phyloP scores from a whole-genome alignment of 352 stramenopile genomes.

The Lagenidium giganteum region DNA sequence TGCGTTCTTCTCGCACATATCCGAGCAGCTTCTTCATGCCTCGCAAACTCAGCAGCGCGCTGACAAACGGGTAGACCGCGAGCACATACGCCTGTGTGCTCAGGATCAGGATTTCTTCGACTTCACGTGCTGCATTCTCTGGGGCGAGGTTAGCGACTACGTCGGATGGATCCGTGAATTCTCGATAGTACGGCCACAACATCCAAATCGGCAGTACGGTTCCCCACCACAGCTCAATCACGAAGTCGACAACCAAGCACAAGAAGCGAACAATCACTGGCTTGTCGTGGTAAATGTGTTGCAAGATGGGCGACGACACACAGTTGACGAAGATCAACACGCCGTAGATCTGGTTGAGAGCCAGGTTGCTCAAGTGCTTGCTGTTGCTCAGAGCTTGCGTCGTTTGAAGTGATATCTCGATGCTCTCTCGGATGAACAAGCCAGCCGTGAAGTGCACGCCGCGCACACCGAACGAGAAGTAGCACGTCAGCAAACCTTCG shows the following conservation, averaged over 20 bases:
- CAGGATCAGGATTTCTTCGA: slow-evolving; percentile 11
- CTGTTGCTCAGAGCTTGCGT: slow-evolving; percentile 6
- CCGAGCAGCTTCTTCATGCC: slow-evolving; percentile 8
- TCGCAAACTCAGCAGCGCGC: slow-evolving; percentile 8
- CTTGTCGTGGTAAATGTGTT: slow-evolving; percentile 2
- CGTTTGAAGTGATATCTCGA: slow-evolving; percentile 8
- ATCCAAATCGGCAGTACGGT: slow-evolving; percentile 11
- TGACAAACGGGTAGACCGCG: slow-evolving; percentile 5
- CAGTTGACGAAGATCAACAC: slow-evolving; percentile 2
- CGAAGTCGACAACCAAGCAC: slow-evolving; percentile 7
- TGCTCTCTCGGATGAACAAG: slow-evolving; percentile 4
- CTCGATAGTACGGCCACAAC: slow-evolving; percentile 5
- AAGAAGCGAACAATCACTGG: slow-evolving; percentile 6
- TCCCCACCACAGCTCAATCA: slow-evolving; percentile 8
- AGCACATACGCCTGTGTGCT: slow-evolving; percentile 4
- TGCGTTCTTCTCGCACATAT: too few species aligned
- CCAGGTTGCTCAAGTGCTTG: background rate
- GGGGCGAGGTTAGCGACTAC: too few species aligned
- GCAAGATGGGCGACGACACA: slow-evolving; percentile 1
- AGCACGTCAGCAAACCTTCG: too few species aligned
- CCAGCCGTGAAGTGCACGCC: slow-evolving; percentile 4
- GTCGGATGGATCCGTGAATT: too few species aligned
- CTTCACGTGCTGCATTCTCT: slow-evolving; percentile 8
- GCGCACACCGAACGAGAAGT: slow-evolving; percentile 6
- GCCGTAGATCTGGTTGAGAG: slow-evolving; percentile 3